Evolutionary conservation across 768 basidiomycete genomes (phyloP).

Genomic region (Mycena latifolia): DNA sequence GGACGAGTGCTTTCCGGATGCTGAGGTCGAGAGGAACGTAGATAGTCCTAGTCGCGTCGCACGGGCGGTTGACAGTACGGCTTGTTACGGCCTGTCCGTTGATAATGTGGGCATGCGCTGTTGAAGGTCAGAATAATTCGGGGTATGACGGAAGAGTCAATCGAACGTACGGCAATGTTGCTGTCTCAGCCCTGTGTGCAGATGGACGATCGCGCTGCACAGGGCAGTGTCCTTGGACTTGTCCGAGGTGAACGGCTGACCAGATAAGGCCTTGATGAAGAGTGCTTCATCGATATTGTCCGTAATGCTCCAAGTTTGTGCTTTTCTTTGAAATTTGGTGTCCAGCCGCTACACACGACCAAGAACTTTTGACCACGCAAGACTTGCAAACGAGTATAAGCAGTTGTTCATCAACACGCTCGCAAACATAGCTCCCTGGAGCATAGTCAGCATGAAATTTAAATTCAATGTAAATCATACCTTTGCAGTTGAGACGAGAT

Average conservation of each 20-base stretch:
- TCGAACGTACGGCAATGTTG: neutral
- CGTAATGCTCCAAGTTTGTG: conserved; percentile 3
- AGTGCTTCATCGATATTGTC: neutral
- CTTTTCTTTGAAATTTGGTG: neutral
- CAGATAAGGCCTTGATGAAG: neutral
- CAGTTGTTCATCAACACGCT: too few species aligned
- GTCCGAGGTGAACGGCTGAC: neutral
- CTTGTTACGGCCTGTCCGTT: neutral
- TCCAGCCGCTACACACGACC: conserved; percentile 6
- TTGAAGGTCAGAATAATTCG: too few species aligned
- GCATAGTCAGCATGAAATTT: too few species aligned
- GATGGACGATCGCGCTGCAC: conserved; percentile 2
- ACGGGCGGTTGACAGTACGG: neutral
- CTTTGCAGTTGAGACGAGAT: too few species aligned
- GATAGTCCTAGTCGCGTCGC: neutral
- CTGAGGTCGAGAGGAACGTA: conserved; percentile 11
- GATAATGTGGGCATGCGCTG: conserved; percentile 10
- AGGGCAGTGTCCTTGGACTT: conserved; percentile 4
- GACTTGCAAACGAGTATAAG: too few species aligned
- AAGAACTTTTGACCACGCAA: conserved; percentile 1
- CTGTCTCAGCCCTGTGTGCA: neutral
- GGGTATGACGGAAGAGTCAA: too few species aligned
- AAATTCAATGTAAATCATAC: too few species aligned
- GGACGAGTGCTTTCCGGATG: conserved; percentile 5
- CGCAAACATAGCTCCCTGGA: too few species aligned